phyloP scores from a whole-genome alignment of 78 protist genomes.

The Pigoraptor vietnamica region DNA sequence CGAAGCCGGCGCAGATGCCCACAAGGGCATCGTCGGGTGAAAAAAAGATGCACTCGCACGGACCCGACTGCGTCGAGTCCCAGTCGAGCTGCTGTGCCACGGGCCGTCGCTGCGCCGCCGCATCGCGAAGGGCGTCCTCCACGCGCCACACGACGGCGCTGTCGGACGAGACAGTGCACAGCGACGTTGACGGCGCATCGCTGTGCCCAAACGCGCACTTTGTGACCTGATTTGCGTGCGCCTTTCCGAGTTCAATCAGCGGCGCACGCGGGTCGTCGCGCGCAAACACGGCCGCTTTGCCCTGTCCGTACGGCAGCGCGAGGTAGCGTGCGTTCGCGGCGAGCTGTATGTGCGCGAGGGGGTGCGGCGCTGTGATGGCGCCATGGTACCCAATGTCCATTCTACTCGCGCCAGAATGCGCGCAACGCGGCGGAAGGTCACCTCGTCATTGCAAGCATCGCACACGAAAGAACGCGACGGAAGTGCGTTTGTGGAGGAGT shows the following conservation, averaged over 20 bases:
- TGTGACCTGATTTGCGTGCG: not conserved
- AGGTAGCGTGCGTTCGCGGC: not conserved
- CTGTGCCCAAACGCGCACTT: not conserved
- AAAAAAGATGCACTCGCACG: not conserved
- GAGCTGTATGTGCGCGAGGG: not conserved
- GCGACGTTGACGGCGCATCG: not conserved
- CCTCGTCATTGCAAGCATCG: no score
- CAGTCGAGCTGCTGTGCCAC: not conserved
- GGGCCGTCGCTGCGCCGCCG: not conserved
- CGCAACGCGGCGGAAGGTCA: no score
- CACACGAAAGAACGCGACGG: no score
- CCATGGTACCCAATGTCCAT: not conserved
- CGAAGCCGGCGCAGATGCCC: not conserved
- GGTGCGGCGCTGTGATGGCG: not conserved
- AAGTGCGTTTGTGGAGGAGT: no score
- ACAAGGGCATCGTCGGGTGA: not conserved
- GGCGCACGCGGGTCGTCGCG: not conserved
- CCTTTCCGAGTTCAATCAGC: not conserved
- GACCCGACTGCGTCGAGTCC: not conserved
- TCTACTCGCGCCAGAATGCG: no score
- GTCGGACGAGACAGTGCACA: not conserved
- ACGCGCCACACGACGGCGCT: not conserved
- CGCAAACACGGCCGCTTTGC: not conserved
- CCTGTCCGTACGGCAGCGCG: not conserved
- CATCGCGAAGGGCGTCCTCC: not conserved